These are phyloP conservation scores for Boletales sp. DNA, from an alignment of 768 basidiomycete species.

Conservation along the genomic window DNA sequence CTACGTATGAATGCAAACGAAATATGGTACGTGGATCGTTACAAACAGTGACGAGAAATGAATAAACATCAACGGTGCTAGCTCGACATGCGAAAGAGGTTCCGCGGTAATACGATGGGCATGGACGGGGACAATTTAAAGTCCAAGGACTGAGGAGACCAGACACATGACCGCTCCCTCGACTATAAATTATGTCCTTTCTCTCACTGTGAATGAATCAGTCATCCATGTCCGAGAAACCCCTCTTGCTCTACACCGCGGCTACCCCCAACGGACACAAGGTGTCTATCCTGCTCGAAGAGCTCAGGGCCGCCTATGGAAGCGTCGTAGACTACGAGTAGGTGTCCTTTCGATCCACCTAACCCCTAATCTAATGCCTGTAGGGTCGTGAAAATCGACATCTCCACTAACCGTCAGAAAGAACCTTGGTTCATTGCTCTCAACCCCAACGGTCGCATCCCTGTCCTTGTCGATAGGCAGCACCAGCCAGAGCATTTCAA, in stretches of 20 bases:
- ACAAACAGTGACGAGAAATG: background rate
- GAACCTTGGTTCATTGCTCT: slow-evolving; percentile 73
- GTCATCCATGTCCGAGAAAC: slow-evolving; percentile 18
- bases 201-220: background rate
- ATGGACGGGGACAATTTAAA: slow-evolving; percentile 31
- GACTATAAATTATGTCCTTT: slow-evolving; percentile 8
- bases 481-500: slow-evolving; percentile 51
- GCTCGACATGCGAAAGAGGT: slow-evolving; percentile 84
- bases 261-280: slow-evolving; percentile 60
- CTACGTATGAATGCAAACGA: slow-evolving; percentile 88
- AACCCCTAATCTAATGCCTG: background rate
- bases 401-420: slow-evolving; percentile 72
- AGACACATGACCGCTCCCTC: slow-evolving; percentile 10
- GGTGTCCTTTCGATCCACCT: background rate
- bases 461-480: slow-evolving; percentile 58
- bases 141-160: slow-evolving; percentile 1
- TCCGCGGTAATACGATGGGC: slow-evolving; percentile 68
- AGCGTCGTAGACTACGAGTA: slow-evolving; percentile 48
- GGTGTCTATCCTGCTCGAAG: slow-evolving; percentile 55
- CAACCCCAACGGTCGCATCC: slow-evolving; percentile 75
- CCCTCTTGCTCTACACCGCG: slow-evolving; percentile 33
- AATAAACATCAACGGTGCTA: slow-evolving; percentile 21
- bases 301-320: slow-evolving; percentile 55
- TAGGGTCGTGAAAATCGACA: slow-evolving; percentile 52
- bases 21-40: slow-evolving; percentile 60